Evolutionary conservation across 139 green algal species (phyloP), one percentile per base, ranked within the genome.

Genomic region (Diplosphaera chodatii): DNA sequence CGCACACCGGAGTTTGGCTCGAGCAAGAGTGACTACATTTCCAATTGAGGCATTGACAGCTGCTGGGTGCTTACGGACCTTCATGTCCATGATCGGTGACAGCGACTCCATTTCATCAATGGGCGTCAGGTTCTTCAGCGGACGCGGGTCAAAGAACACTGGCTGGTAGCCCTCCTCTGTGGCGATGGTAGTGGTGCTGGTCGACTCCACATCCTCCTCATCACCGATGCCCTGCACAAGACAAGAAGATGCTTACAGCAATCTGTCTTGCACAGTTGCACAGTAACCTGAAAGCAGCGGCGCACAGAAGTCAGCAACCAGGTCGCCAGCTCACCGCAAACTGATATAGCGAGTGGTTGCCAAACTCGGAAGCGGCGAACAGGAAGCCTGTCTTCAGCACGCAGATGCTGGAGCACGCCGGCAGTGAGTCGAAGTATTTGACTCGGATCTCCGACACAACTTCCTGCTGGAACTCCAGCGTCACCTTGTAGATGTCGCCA

Each of bases 391-490:
- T 96, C 75, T 94, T 92, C 64, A 98, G 81, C 34, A 99, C 88
- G 70, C 87, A 94, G 28, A 99, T 88, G 37, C 87, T 91, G 66
- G 72, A 68, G 80, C 78, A 88, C 40, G 88, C 72, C 8, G 95
- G 89, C 25, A 99, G 88, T 27, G 93, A 97, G 87, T 99, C 95
- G 83, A 99, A 99, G 85, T 98, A 98, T 79, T 96, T 96, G 67
- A 99, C 79, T 64, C 90, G 89, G 32, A 98, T 41, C 78, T 97
- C 94, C 18, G 33, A 86, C 40, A 98, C 95, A 10, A 55, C 73
- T 37, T 92, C 86, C 23, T 84, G 85, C 64, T 91, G 75, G 68
- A 90, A 91, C 64, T 86, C 72, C 62, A 98, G 80, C 1, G 90
- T 92, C 33, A 96, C 86, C 82, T 96, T 97, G 87, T 98, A 99